These are phyloP conservation scores for Citrus cavaleriei DNA, from an alignment of 345 rosid genomes.

Conservation along the genomic window DNA sequence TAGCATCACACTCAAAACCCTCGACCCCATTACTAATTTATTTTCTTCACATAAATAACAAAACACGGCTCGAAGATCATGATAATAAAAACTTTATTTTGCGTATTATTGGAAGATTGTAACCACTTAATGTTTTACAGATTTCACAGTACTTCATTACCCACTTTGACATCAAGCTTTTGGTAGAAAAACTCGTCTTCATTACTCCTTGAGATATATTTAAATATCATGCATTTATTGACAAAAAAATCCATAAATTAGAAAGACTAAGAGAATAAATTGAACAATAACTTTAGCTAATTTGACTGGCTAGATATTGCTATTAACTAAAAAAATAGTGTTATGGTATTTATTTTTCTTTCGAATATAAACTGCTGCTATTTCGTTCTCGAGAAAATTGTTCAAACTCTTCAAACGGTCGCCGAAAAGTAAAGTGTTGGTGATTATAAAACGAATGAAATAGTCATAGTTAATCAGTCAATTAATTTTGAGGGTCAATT, in stretches of 20 bases:
- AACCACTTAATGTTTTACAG: not conserved
- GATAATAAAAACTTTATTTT: not conserved
- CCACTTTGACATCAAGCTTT: too few relatives aligned
- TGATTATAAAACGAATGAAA: conserved; percentile 4
- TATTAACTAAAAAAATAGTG: too few relatives aligned
- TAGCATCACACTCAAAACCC: not conserved
- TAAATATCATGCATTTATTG: not conserved
- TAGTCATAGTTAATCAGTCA: not conserved
- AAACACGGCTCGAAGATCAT: not conserved
- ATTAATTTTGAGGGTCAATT: not conserved
- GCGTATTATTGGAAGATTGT: not conserved
- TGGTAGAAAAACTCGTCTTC: too few relatives aligned
- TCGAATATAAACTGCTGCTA: not conserved
- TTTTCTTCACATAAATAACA: not conserved
- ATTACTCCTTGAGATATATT: too few relatives aligned
- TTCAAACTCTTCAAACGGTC: not conserved
- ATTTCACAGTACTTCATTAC: too few relatives aligned
- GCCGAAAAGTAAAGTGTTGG: not conserved
- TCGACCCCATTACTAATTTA: not conserved
- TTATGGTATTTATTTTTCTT: too few relatives aligned
- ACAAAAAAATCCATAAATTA: too few relatives aligned
- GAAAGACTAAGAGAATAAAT: too few relatives aligned
- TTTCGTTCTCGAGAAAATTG: not conserved
- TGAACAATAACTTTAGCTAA: not conserved
- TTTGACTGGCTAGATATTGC: not conserved